phyloP scores from a whole-genome alignment of 371 early-diverging fungal genomes.

The Blakeslea trispora region DNA sequence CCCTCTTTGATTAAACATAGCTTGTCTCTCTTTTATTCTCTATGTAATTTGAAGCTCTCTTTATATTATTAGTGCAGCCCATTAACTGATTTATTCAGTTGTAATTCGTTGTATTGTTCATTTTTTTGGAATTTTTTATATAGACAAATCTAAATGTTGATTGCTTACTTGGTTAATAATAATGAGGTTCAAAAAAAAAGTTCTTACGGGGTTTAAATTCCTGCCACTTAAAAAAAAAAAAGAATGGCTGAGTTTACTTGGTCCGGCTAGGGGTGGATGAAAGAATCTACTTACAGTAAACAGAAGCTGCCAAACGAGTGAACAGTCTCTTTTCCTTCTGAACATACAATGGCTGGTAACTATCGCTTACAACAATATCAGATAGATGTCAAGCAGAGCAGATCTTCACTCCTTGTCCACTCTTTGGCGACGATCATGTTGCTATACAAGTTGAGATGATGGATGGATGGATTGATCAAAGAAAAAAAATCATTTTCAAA shows the following conservation, averaged over 20 bases:
- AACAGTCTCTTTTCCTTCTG: conserved; percentile 29
- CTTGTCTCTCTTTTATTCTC: too few species aligned
- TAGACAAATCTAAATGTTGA: too few species aligned
- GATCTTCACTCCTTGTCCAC: background rate
- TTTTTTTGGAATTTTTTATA: too few species aligned
- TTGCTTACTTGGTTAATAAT: too few species aligned
- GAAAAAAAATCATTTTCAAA: background rate
- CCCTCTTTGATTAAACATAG: too few species aligned
- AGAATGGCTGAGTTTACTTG: background rate
- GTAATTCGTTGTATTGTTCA: too few species aligned
- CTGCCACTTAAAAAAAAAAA: background rate
- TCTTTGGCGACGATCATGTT: background rate
- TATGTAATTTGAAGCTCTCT: too few species aligned
- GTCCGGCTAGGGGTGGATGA: conserved; percentile 4
- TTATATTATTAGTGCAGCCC: too few species aligned
- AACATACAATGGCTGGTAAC: conserved; percentile 30
- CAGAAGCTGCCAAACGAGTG: conserved; percentile 14
- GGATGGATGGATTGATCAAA: conserved; percentile 16
- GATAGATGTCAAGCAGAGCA: background rate
- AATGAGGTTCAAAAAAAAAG: too few species aligned
- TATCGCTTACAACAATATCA: conserved; percentile 5
- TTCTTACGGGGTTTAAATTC: too few species aligned
- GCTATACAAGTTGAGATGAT: background rate
- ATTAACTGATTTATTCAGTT: too few species aligned
- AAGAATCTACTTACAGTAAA: conserved; percentile 17